These are phyloP conservation scores for Fistulifera pelliculosa DNA, from an alignment of 108 stramenopile genomes.

Conservation along the genomic window DNA sequence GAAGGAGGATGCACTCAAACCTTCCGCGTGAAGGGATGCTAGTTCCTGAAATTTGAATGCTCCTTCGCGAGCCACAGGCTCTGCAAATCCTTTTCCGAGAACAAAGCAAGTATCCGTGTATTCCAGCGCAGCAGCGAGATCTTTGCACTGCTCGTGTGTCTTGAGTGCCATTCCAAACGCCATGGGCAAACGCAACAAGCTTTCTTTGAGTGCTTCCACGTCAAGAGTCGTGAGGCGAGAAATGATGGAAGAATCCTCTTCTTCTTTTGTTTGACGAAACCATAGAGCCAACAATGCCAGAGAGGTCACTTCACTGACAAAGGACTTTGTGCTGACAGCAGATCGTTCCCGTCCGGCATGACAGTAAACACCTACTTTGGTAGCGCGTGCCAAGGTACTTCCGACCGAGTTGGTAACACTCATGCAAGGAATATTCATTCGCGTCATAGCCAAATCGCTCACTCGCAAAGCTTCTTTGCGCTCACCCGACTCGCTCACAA, in stretches of 20 bases:
- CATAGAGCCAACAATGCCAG: conserved; percentile 89
- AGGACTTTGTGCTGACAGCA: conserved; percentile 98
- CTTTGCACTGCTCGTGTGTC: conserved; percentile 75
- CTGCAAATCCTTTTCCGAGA: conserved; percentile 91
- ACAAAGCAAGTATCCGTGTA: conserved; percentile 94
- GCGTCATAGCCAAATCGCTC: conserved; percentile 71
- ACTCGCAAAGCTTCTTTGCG: conserved; percentile 95
- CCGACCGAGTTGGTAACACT: conserved; percentile 97
- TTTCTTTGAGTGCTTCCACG: conserved; percentile 58
- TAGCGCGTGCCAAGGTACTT: conserved; percentile 90
- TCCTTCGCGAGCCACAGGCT: conserved; percentile 93
- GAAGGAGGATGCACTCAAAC: conserved; percentile 94
- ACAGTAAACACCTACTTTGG: conserved; percentile 96
- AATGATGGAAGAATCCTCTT: conserved; percentile 11
- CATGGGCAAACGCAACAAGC: conserved; percentile 94
- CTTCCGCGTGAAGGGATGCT: conserved; percentile 98
- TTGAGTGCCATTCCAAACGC: conserved; percentile 96
- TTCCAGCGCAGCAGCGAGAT: conserved; percentile 67
- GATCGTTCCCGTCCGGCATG: conserved; percentile 99
- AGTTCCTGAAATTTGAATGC: conserved; percentile 99
- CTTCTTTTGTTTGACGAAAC: conserved; percentile 84
- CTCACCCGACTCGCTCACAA: conserved; percentile 95
- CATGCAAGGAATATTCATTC: conserved; percentile 66
- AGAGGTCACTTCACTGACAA: conserved; percentile 97
- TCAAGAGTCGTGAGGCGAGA: conserved; percentile 47